Evolutionary conservation across 768 basidiomycete species (phyloP).

Genomic region (Aureoboletus auriporus): DNA sequence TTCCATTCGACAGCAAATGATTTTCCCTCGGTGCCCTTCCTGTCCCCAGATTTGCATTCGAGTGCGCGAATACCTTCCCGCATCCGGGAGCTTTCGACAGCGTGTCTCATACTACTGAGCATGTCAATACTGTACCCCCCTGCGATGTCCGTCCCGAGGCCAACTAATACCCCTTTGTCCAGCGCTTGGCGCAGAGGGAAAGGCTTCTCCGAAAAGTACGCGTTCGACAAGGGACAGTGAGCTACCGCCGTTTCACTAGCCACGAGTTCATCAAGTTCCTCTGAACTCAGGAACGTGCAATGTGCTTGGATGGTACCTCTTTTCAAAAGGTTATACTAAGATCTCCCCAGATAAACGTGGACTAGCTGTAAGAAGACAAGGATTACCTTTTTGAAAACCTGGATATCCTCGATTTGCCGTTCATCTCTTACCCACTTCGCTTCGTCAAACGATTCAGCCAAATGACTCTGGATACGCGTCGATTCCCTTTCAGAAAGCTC

Average conservation of each 20-base stretch:
- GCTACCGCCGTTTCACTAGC: slow-evolving; percentile 59
- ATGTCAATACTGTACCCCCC: slow-evolving; percentile 83
- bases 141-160: slow-evolving; percentile 82
- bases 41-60: slow-evolving; percentile 1
- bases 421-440: slow-evolving; percentile 65
- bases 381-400: slow-evolving; percentile 66
- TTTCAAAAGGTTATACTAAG: slow-evolving; percentile 58
- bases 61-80: slow-evolving; percentile 50
- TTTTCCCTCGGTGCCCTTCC: background rate
- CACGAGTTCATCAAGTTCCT: slow-evolving; percentile 49
- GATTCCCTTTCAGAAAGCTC: slow-evolving; percentile 42
- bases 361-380: background rate
- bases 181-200: slow-evolving; percentile 73
- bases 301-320: slow-evolving; percentile 77
- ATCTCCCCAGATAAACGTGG: slow-evolving; percentile 7
- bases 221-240: slow-evolving; percentile 87
- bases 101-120: slow-evolving; percentile 75
- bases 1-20: slow-evolving; percentile 70
- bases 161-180: slow-evolving; percentile 57
- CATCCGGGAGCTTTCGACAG: slow-evolving; percentile 68
- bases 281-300: slow-evolving; percentile 71
- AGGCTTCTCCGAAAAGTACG: slow-evolving; percentile 75
- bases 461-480: slow-evolving; percentile 73
- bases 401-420: slow-evolving; percentile 63
- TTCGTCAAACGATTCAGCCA: slow-evolving; percentile 77